These are phyloP conservation scores for Fusarium devonianum DNA, from an alignment of 2,329 filamentous ascomycete species.

Conservation along the genomic window DNA sequence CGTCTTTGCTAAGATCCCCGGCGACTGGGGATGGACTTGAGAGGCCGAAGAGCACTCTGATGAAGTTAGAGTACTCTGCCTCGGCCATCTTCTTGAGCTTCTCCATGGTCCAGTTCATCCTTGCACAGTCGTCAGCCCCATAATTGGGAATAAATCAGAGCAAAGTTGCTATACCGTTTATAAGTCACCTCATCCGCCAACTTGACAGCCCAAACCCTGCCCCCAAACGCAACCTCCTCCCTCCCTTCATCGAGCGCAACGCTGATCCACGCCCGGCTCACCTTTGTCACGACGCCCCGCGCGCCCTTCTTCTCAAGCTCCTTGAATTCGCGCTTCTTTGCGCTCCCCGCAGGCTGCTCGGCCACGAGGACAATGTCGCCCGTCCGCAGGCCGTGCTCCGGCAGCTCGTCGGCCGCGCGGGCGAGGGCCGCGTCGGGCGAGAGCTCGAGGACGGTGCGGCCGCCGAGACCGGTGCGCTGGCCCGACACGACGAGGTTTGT, in stretches of 20 bases:
- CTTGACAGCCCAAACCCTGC: conserved; percentile 70
- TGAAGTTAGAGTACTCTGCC: conserved; percentile 65
- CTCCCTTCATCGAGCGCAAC: conserved; percentile 75
- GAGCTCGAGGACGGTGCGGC: conserved; percentile 88
- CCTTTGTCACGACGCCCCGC: conserved; percentile 73
- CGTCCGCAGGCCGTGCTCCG: conserved; percentile 76
- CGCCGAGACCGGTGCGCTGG: conserved; percentile 87
- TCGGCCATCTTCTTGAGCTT: conserved; percentile 65
- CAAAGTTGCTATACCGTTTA: conserved; percentile 53
- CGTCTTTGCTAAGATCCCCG: conserved; percentile 50
- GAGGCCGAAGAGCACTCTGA: conserved; percentile 68
- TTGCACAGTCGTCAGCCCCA: conserved; percentile 33
- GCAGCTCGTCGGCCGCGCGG: conserved; percentile 59
- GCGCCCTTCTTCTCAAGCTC: conserved; percentile 73
- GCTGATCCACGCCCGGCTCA: conserved; percentile 64
- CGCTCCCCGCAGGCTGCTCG: conserved; percentile 76
- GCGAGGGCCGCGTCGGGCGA: conserved; percentile 73
- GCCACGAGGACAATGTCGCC: conserved; percentile 81
- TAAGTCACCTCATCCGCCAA: conserved; percentile 74
- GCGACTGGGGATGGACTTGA: conserved; percentile 59
- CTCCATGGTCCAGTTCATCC: conserved; percentile 70
- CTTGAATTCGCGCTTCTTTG: conserved; percentile 75
- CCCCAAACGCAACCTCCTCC: conserved; percentile 54
- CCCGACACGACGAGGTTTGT: conserved; percentile 76
- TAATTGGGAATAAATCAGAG: neutral